Evolutionary conservation across 108 stramenopile species (phyloP), one percentile per base, ranked within the genome.

Genomic region (Stephanodiscus triporus): DNA sequence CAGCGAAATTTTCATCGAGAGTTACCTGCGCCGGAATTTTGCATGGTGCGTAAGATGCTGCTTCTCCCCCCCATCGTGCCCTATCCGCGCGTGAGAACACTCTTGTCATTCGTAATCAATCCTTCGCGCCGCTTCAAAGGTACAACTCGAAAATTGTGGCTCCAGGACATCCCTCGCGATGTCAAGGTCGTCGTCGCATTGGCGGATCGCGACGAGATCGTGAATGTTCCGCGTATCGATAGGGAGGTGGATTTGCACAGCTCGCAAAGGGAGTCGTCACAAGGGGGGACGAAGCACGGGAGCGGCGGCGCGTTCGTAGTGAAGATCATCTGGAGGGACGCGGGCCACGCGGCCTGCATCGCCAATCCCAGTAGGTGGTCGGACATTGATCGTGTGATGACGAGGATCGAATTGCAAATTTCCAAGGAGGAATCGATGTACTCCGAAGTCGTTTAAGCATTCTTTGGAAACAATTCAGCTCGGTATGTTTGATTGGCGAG

Each of bases 141-240:
- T 94, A 95, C 80, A 93, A 94, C 56, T 85, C 82, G n/a, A 43
- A 91, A 94, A 73, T 76, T 97, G 23, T 97, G 94, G 93, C 68
- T 95, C 42, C 87, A 93, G 45, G 93, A 95, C 59, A 53, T n/a
- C n/a, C n/a, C n/a, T n/a, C n/a, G n/a, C n/a, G n/a, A n/a, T n/a
- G n/a, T n/a, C n/a, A n/a, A 83, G 14, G 80, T 94, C 9, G 54
- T 94, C 1, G 81, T 97, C 1, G 81, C 73, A 32, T 30, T 95
- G 45, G 79, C 92, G 20, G 84, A 87, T 59, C 53, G 82, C 23
- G 96, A 97, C 71, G 87, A 91, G 63, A 93, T 97, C 81, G 74
- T 92, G 9, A 82, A 84, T 64, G 69, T 82, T 19, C 51, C 53
- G 23, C 87, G 90, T 61, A 85, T 94, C 6, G 75, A 84, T 58